A percentile compares a stretch with the other conserved stretches of the same genome.
phyloP scores from a whole-genome alignment of 345 rosid species.

The Camelina neglecta region DNA sequence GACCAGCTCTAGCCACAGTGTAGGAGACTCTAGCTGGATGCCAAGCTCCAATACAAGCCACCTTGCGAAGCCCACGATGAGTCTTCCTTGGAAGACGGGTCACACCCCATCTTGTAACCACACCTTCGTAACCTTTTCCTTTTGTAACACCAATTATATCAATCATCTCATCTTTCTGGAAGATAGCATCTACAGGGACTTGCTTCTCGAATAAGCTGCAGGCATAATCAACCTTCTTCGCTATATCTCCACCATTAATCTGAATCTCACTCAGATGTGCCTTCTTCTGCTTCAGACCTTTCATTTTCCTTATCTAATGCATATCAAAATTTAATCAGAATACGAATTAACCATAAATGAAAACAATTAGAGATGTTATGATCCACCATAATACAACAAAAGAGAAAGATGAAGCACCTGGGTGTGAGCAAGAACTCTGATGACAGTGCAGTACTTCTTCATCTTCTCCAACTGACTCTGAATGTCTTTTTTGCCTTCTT shows the following conservation, averaged over 20 bases:
- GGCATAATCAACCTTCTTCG: conserved; percentile 82
- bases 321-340: background rate
- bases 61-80: conserved; percentile 94
- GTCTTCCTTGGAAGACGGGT: conserved; percentile 96
- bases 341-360: background rate
- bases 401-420: conserved; percentile 43
- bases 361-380: background rate
- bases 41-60: conserved; percentile 98
- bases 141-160: conserved; percentile 90
- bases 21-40: conserved; percentile 98
- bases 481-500: conserved; percentile 74
- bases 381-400: fast-evolving
- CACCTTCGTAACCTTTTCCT: conserved; percentile 95
- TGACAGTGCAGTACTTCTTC: conserved; percentile 78
- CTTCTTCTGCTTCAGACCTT: conserved; percentile 92
- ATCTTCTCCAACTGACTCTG: conserved; percentile 74
- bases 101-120: conserved; percentile 95
- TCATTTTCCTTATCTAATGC: conserved; percentile 74
- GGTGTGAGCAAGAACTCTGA: conserved; percentile 92
- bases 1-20: conserved; percentile 97
- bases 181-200: conserved; percentile 74
- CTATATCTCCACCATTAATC: conserved; percentile 80
- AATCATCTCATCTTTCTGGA: conserved; percentile 96
- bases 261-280: conserved; percentile 94
- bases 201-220: conserved; percentile 87